Evolutionary conservation across 2,329 filamentous ascomycete genomes (phyloP), one percentile per base, ranked within the genome.

Genomic region (Colletotrichum tabaci): DNA sequence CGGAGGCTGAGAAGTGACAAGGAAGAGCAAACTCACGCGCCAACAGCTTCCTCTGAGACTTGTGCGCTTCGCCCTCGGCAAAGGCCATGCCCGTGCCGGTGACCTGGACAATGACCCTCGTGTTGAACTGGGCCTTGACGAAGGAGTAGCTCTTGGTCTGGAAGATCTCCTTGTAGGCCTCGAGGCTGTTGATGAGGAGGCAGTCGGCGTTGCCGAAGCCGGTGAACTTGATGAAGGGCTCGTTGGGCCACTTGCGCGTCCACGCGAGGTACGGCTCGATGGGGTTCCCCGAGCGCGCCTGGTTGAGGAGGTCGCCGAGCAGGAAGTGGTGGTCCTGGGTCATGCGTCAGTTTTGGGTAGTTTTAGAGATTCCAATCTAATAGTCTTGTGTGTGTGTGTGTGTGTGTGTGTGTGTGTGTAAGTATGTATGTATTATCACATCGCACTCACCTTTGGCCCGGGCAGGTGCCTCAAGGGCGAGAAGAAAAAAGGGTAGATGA

Each of bases 401-500:
- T 30, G 26, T 30, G 26, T 30, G 26, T 30, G 26, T 26, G 26
- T 26, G 26, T 26, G 26, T 26, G 26, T 26, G 26, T 26, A 3
- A 3, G 26, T 26, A 3, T 26, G 26, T 26, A 3, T 26, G 26
- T 26, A 30, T 7, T 1, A 30, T 30, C 26, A 30, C 26, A 30
- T 30, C 26, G 26, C 26, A 30, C 12, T n/a, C 71, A 84, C 84
- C 75, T 79, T 83, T 15, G 84, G 85, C 0, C 84, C 84, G 0
- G 85, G 84, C 0, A 87, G 72, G 61, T 83, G 76, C 15, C 84
- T 79, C 26, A 86, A 75, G 0, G 84, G 82, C 0, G 85, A 87
- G 57, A 84, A 67, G 70, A 80, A 79, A 60, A 79, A 78, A 2
- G 84, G 85, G 61, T 85, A 86, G 42, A 87, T 73, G 68, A 85